Evolutionary conservation across 495 filamentous ascomycete genomes (phyloP), one percentile per base, ranked within the genome.

Genomic region (Penicillium subrubescens): DNA sequence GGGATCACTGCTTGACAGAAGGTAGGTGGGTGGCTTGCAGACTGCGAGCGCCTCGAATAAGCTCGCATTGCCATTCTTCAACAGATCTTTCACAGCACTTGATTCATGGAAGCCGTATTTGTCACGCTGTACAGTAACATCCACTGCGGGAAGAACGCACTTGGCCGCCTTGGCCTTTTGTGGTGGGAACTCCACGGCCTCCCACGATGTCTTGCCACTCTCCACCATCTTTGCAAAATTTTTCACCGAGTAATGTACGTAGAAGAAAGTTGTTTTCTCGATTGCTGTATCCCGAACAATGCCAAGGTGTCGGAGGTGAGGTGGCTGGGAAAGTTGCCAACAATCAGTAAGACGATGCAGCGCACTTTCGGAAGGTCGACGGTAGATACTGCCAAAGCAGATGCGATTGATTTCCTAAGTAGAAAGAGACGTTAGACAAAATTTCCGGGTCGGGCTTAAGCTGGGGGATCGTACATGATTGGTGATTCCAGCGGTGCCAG

Each of bases 311-410:
- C 83, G 83, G 48, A 91, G 78, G 67, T 89, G 81, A 19, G 79
- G 74, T 19, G 89, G 89, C 62, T 92, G 89, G 3, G 86, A 86
- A 33, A 84, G 57, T 50, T 85, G 81, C 81, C 87, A 89, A 61
- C 81, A 77, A 65, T 89, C 84, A 1, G 83, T 83, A 29, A 91
- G 68, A 33, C 87, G 82, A 62, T 71, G 73, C 34, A 90, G 62
- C 23, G 81, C 71, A 52, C 81, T 78, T 66, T 92, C 89, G 34
- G 88, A 64, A 3, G 88, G 85, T 60, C 87, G 76, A 60, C 80
- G 82, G 69, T 82, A 89, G 69, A 86, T 85, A 19, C 60, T 63
- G 17, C 87, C 88, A 58, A 87, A 79, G 25, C 77, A 77, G 6
- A 63, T 62, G 19, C 76, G 79, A 52, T 82, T 83, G 5, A 89